Percentiles rank a stretch among this genome's conserved stretches.
phyloP scores from a whole-genome alignment of 1,139 yeast genomes.

The Geotrichum reessii region DNA sequence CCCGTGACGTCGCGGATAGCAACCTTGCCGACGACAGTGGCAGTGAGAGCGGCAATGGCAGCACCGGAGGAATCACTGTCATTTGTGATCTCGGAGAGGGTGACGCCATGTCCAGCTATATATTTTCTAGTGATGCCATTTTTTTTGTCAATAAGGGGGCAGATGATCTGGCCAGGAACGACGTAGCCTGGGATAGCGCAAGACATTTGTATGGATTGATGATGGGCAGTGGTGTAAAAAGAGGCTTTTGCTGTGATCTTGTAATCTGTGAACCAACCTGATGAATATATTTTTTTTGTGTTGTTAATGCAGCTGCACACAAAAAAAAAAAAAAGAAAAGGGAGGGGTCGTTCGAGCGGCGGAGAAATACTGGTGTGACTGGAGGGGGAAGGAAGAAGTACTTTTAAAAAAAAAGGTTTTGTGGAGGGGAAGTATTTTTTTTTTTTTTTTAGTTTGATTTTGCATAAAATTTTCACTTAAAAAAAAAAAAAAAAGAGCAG shows the following conservation, averaged over 20 bases:
- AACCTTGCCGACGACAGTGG: conserved; percentile 64
- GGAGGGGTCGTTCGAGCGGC: not conserved
- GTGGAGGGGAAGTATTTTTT: not conserved
- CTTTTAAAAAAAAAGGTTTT: no score
- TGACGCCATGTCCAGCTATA: conserved; percentile 37
- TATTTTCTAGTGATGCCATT: conserved; percentile 11
- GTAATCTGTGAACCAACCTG: no score
- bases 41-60: conserved; percentile 44
- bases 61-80: conserved; percentile 9
- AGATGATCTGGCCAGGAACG: conserved; percentile 71
- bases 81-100: conserved; percentile 21
- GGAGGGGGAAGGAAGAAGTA: not conserved
- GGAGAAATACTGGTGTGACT: not conserved
- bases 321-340: not conserved
- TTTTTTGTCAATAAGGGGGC: conserved; percentile 40
- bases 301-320: no score
- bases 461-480: not conserved
- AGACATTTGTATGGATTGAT: no score
- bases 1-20: conserved; percentile 12
- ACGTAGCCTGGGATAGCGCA: conserved; percentile 42
- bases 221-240: not conserved
- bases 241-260: not conserved
- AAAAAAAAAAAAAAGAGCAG: not conserved
- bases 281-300: no score
- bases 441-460: not conserved